Evolutionary conservation across 1,284 basidiomycete genomes (phyloP).

Genomic region (Puccinia polysora): DNA sequence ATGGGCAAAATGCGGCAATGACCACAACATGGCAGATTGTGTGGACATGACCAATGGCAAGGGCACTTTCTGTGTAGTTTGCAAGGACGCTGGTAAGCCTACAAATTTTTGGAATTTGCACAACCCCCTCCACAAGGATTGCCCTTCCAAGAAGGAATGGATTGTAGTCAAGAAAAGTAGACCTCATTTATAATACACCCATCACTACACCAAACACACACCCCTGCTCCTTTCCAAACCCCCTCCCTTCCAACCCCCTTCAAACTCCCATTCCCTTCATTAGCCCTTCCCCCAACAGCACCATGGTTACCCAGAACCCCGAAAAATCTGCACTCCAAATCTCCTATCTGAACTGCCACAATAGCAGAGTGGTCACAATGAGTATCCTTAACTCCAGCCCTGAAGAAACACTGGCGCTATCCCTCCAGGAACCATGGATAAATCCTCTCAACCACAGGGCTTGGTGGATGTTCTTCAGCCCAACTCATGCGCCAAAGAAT

Average conservation of each 20-base stretch:
- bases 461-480: not conserved
- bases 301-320: too few relatives aligned
- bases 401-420: not conserved
- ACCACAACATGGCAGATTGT: not conserved
- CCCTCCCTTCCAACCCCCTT: too few relatives aligned
- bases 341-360: slow-evolving; percentile 1
- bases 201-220: not conserved
- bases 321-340: too few relatives aligned
- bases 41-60: too few relatives aligned
- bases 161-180: not conserved
- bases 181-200: not conserved
- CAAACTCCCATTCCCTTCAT: too few relatives aligned
- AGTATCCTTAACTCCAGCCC: not conserved
- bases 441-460: not conserved
- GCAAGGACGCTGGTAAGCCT: not conserved
- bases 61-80: not conserved
- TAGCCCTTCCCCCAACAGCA: too few relatives aligned
- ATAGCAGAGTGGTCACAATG: not conserved
- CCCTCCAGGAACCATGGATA: slow-evolving; percentile 1
- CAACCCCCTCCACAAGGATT: not conserved
- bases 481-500: not conserved
- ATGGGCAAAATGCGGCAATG: not conserved
- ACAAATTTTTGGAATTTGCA: not conserved
- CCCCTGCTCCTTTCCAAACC: too few relatives aligned
- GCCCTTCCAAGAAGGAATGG: not conserved